Conservation (phyloP, 2,329 filamentous ascomycete species). For the Pseudocercospora cruenta region DNA sequence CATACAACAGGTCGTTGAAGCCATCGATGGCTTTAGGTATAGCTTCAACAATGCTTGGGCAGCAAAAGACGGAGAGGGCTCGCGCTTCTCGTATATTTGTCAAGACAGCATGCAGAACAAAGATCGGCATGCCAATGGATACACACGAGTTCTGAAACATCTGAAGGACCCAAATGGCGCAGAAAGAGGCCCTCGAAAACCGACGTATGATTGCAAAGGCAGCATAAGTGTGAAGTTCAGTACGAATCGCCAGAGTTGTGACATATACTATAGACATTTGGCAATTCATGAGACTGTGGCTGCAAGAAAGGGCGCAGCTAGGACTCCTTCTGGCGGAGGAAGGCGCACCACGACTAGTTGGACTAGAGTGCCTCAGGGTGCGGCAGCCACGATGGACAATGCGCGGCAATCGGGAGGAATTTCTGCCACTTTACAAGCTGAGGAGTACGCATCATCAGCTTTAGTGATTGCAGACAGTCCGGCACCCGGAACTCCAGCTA, state of each 20-base stretch:
- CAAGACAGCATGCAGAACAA: slow-evolving; percentile 57
- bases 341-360: slow-evolving; percentile 8
- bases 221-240: slow-evolving; percentile 54
- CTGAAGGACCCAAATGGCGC: slow-evolving; percentile 26
- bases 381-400: not conserved
- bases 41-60: slow-evolving; percentile 56
- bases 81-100: slow-evolving; percentile 54
- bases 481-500: slow-evolving; percentile 1
- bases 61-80: slow-evolving; percentile 50
- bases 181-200: slow-evolving; percentile 41
- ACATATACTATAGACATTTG: slow-evolving; percentile 52
- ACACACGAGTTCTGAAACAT: slow-evolving; percentile 34
- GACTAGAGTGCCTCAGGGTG: not conserved
- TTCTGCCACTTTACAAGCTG: slow-evolving; percentile 22
- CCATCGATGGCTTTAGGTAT: slow-evolving; percentile 53
- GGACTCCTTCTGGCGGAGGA: slow-evolving; percentile 21
- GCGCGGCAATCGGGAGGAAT: slow-evolving; percentile 15
- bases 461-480: slow-evolving; percentile 14
- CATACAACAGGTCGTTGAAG: slow-evolving; percentile 48
- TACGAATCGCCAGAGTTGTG: slow-evolving; percentile 44
- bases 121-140: slow-evolving; percentile 51
- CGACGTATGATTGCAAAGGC: slow-evolving; percentile 54
- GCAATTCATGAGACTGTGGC: slow-evolving; percentile 53
- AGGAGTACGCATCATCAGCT: slow-evolving; percentile 19
- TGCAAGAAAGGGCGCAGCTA: slow-evolving; percentile 46